phyloP scores from a whole-genome alignment of 1,139 yeast genomes.

The Keqinozyma sinolaborantium region DNA sequence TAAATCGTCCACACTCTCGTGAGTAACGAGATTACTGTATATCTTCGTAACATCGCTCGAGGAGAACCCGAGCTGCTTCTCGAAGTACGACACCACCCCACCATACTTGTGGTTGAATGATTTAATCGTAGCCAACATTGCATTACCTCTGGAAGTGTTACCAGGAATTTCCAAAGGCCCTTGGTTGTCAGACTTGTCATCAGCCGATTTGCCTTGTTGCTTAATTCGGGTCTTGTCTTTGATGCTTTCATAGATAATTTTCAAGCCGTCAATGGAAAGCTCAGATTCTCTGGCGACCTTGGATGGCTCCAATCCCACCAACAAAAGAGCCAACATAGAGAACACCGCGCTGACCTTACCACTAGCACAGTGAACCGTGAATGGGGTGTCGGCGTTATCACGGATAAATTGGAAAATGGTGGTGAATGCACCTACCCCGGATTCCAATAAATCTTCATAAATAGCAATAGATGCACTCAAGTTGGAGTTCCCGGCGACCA shows the following conservation, averaged over 20 bases:
- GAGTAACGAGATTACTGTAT: conserved; percentile 44
- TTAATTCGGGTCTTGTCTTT: conserved; percentile 24
- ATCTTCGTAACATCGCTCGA: conserved; percentile 49
- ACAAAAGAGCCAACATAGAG: conserved; percentile 60
- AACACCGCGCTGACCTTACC: conserved; percentile 83
- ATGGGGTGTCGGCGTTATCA: conserved; percentile 39
- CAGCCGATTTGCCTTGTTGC: conserved; percentile 23
- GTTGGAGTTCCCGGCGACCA: conserved; percentile 54
- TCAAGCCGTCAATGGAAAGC: conserved; percentile 64
- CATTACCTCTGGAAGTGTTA: conserved; percentile 65
- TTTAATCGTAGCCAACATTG: conserved; percentile 65
- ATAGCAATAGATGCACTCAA: conserved; percentile 61
- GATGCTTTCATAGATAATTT: conserved; percentile 43
- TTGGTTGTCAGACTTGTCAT: conserved; percentile 49
- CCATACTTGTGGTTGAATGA: conserved; percentile 51
- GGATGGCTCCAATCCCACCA: conserved; percentile 63
- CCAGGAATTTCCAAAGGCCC: conserved; percentile 44
- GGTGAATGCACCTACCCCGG: conserved; percentile 45
- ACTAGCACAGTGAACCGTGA: conserved; percentile 76
- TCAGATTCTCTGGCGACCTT: conserved; percentile 73
- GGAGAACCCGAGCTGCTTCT: conserved; percentile 41
- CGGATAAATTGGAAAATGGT: conserved; percentile 50
- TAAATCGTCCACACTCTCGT: no score
- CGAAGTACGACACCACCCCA: conserved; percentile 50
- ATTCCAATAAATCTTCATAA: conserved; percentile 54